These are phyloP conservation scores for Blastobotrys aristatus DNA, from an alignment of 1,139 yeast species.

Conservation along the genomic window DNA sequence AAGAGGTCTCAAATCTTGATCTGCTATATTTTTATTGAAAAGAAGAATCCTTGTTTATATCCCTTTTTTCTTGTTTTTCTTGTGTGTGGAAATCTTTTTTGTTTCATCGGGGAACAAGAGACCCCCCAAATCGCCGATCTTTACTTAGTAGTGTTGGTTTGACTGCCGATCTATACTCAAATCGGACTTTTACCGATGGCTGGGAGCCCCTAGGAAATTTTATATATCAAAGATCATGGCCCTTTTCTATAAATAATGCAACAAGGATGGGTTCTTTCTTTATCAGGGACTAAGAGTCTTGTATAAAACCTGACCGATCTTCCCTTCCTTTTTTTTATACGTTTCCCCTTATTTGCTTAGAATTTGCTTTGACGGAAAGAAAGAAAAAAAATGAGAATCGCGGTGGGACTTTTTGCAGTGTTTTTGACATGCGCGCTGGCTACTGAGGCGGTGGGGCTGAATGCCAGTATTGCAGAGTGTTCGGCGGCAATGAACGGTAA, in stretches of 20 bases:
- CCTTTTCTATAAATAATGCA: too few species aligned
- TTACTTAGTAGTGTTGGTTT: background rate
- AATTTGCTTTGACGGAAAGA: background rate
- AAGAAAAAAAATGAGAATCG: background rate
- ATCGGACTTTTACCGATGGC: background rate
- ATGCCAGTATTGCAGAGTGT: constrained; percentile 5
- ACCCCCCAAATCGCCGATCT: too few species aligned
- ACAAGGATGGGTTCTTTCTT: too few species aligned
- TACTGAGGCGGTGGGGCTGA: background rate
- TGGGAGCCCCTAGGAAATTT: background rate
- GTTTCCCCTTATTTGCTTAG: background rate
- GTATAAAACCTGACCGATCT: background rate
- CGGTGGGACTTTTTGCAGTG: background rate
- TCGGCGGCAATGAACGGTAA: constrained; percentile 6
- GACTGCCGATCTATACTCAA: background rate
- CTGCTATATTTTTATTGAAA: too few species aligned
- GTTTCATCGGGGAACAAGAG: too few species aligned
- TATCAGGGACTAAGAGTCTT: too few species aligned
- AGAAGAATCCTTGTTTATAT: too few species aligned
- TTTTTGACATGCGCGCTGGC: background rate
- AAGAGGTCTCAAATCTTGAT: too few species aligned
- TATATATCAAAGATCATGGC: background rate
- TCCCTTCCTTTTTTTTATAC: background rate
- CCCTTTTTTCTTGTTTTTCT: background rate
- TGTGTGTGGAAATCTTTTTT: background rate